These are phyloP conservation scores for Moniliella sp. DNA, from an alignment of 1,284 basidiomycete species.

Conservation along the genomic window DNA sequence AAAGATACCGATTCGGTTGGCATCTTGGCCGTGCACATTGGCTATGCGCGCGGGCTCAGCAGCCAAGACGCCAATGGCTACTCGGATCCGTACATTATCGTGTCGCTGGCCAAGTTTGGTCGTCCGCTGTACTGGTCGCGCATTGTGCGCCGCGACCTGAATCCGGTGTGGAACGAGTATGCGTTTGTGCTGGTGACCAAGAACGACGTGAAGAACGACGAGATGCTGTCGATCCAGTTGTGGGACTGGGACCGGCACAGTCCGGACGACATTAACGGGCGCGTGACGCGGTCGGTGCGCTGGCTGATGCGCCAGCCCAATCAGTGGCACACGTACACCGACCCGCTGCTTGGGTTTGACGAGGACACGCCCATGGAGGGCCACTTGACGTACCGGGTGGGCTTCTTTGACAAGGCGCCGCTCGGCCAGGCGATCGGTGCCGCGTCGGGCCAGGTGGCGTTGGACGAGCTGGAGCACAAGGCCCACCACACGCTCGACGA, in stretches of 20 bases:
- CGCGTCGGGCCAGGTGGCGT: too few relatives aligned
- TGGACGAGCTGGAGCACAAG: too few relatives aligned
- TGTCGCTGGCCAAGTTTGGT: constrained; percentile 37
- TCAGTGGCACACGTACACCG: constrained; percentile 41
- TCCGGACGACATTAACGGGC: constrained; percentile 47
- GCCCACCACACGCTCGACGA: too few relatives aligned
- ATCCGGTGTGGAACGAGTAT: constrained; percentile 51
- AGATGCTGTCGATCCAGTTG: constrained; percentile 24
- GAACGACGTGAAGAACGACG: constrained; percentile 36
- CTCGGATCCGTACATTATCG: constrained; percentile 44
- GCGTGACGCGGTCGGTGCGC: constrained; percentile 38
- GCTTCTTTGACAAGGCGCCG: constrained; percentile 46
- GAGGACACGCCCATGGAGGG: constrained; percentile 45
- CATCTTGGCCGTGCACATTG: constrained; percentile 24
- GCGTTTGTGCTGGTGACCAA: constrained; percentile 47
- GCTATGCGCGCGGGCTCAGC: constrained; percentile 40
- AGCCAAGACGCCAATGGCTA: constrained; percentile 46
- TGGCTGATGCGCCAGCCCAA: constrained; percentile 38
- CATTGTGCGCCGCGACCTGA: constrained; percentile 32
- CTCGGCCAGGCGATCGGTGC: too few relatives aligned
- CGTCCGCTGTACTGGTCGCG: constrained; percentile 27
- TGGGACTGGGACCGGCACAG: constrained; percentile 52
- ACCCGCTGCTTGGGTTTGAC: constrained; percentile 45
- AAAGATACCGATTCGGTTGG: constrained; percentile 31
- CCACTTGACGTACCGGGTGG: constrained; percentile 40